Base-by-base conservation (phyloP, 345 rosid genomes). In the Rubroshorea leprosula region DNA sequence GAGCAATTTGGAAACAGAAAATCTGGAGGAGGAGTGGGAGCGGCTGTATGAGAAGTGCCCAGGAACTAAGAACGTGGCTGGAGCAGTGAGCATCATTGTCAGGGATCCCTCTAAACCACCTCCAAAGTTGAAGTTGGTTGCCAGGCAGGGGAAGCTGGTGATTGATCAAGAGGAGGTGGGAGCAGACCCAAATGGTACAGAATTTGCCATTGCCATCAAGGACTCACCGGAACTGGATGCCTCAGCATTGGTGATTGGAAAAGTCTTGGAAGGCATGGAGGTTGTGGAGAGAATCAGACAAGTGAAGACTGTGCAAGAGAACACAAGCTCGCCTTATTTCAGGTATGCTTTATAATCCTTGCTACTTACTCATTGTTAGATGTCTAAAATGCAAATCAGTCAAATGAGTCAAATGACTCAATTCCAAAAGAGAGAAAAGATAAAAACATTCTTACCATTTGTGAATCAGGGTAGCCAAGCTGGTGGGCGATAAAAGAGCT, bases 401-500 rank as follows among this genome's bases (percentile, higher is more conserved):
- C n/a, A n/a, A n/a, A n/a, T n/a, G n/a, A n/a, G n/a, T n/a, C n/a
- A n/a, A n/a, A n/a, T n/a, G n/a, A n/a, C n/a, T n/a, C n/a, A n/a
- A n/a, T n/a, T n/a, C n/a, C n/a, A n/a, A n/a, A n/a, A n/a, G n/a
- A n/a, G n/a, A 24, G 11, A 7, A 47, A 15, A 41, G 17, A 24
- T 41, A 11, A 35, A 51, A 55, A 2, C 21, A 15, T 19, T 14
- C 20, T 41, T 35, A 35, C 21, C 44, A 16, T 47, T 56, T 66
- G 60, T 57, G 66, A 68, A 20, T 41, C 77, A 91, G 96, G 74
- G 92, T 83, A 58, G 95, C 98, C 26, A 82, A 88, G 70, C 78
- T 86, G 60, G 73, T 88, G 23, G 95, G 98, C 41, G 98, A 88
- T 60, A 86, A 86, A 71, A 81, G 97, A 67, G 96, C 95, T 12